phyloP scores from a whole-genome alignment of 345 rosid genomes.

The Eutrema japonicum region DNA sequence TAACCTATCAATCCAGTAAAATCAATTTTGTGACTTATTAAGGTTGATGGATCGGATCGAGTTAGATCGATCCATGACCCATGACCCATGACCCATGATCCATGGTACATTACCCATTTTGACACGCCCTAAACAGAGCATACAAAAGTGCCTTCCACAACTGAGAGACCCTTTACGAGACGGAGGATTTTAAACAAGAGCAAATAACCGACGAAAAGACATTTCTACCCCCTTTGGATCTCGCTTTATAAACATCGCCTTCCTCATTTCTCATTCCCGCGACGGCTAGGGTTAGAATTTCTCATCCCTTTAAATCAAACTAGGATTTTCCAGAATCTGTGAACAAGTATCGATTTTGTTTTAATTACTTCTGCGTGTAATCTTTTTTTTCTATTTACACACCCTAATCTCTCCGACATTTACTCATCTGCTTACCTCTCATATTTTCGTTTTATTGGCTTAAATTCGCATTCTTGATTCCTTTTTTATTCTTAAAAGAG shows the following conservation, averaged over 20 bases:
- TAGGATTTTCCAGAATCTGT: not conserved
- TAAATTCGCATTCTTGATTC: not conserved
- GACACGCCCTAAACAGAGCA: too few relatives aligned
- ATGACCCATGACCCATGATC: too few relatives aligned
- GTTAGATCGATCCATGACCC: too few relatives aligned
- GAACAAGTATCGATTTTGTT: not conserved
- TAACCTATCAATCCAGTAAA: too few relatives aligned
- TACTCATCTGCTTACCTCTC: too few relatives aligned
- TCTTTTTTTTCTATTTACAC: not conserved
- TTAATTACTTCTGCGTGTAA: not conserved
- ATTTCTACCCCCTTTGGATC: constrained; percentile 8
- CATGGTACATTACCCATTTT: too few relatives aligned
- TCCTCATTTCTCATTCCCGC: not conserved
- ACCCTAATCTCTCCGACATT: not conserved
- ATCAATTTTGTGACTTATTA: too few relatives aligned
- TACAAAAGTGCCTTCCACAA: too few relatives aligned
- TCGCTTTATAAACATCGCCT: constrained; percentile 8
- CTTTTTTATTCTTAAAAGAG: not conserved
- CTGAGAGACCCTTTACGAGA: too few relatives aligned
- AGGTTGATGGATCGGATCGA: too few relatives aligned
- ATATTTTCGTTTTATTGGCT: too few relatives aligned
- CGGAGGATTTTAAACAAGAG: too few relatives aligned
- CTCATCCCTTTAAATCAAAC: not conserved
- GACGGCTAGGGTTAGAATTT: constrained; percentile 1
- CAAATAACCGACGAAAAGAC: not conserved